These are phyloP conservation scores for Dryadomyces quercus-mongolicae DNA, from an alignment of 2,329 filamentous ascomycete species.

Conservation along the genomic window DNA sequence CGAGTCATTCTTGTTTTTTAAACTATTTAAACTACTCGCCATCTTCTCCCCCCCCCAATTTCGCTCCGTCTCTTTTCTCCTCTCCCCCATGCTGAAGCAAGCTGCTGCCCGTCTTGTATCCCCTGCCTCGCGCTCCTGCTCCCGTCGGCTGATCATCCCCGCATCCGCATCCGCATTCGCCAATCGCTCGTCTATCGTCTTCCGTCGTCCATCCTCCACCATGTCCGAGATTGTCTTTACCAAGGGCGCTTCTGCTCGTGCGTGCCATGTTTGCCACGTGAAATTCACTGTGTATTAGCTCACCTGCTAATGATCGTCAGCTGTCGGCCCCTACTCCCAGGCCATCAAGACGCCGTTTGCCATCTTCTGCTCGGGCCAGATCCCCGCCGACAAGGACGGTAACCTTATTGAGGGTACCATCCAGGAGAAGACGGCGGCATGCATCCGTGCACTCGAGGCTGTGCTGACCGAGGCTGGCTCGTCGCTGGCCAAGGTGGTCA, in stretches of 20 bases:
- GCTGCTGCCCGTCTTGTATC: conserved; percentile 2
- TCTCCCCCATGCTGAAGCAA: conserved; percentile 7
- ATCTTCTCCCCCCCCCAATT: too few species aligned
- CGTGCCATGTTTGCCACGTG: conserved; percentile 19
- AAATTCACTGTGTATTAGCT: too few species aligned
- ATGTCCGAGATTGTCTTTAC: conserved; percentile 37
- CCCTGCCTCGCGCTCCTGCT: conserved; percentile 1
- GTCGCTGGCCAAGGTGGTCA: conserved; percentile 68
- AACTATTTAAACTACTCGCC: background rate
- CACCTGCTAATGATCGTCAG: conserved; percentile 20
- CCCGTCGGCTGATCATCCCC: background rate
- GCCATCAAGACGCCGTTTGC: conserved; percentile 53
- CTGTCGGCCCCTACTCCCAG: conserved; percentile 51
- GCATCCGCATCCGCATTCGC: background rate
- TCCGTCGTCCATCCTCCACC: conserved; percentile 21
- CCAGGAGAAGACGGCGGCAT: conserved; percentile 48
- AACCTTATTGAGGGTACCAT: conserved; percentile 47
- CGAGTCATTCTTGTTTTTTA: background rate
- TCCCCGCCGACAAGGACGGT: conserved; percentile 51
- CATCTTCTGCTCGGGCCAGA: conserved; percentile 58
- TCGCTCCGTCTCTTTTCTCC: background rate
- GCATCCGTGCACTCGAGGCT: conserved; percentile 67
- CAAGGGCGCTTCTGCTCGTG: conserved; percentile 47
- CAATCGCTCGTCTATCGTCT: background rate
- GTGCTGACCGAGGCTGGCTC: conserved; percentile 76